phyloP scores from a whole-genome alignment of 2,329 filamentous ascomycete genomes.

The Sporothrix euskadiensis region DNA sequence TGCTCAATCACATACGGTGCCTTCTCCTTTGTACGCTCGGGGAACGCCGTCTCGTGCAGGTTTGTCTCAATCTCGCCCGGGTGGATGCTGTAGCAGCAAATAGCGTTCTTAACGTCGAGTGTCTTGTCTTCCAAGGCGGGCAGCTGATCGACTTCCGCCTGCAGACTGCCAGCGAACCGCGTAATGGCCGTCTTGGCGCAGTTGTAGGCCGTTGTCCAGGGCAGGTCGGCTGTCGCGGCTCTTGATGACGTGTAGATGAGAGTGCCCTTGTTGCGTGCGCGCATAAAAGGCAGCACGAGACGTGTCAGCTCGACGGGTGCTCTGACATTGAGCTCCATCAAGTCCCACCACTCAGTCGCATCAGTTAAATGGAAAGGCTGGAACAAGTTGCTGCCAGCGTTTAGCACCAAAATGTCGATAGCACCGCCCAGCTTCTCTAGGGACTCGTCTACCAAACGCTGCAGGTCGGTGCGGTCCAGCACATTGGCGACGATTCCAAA shows the following conservation, averaged over 20 bases:
- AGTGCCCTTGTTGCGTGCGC: not conserved
- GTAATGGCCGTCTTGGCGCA: slow-evolving; percentile 19
- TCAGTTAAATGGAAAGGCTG: slow-evolving; percentile 1
- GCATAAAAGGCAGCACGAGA: not conserved
- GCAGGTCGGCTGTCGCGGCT: not conserved
- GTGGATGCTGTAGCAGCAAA: slow-evolving; percentile 8
- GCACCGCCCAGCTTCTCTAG: not conserved
- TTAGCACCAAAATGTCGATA: not conserved
- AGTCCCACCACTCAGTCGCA: slow-evolving; percentile 14
- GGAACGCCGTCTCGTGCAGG: slow-evolving; percentile 7
- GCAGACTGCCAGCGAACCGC: slow-evolving; percentile 4
- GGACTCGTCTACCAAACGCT: not conserved
- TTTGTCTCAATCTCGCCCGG: slow-evolving; percentile 6
- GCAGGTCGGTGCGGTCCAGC: not conserved
- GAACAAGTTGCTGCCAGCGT: not conserved
- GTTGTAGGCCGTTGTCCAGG: slow-evolving; percentile 18
- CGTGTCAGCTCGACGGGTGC: slow-evolving; percentile 12
- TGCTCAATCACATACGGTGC: not conserved
- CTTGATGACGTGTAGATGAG: not conserved
- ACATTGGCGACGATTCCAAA: not conserved
- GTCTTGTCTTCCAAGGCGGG: not conserved
- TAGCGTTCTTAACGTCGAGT: not conserved
- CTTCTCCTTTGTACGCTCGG: not conserved
- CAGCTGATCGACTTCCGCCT: not conserved
- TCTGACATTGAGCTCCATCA: slow-evolving; percentile 13